Percentiles rank a stretch among this genome's conserved stretches.
phyloP scores from a whole-genome alignment of 306 rosid genomes.

The Cucumis melo region DNA sequence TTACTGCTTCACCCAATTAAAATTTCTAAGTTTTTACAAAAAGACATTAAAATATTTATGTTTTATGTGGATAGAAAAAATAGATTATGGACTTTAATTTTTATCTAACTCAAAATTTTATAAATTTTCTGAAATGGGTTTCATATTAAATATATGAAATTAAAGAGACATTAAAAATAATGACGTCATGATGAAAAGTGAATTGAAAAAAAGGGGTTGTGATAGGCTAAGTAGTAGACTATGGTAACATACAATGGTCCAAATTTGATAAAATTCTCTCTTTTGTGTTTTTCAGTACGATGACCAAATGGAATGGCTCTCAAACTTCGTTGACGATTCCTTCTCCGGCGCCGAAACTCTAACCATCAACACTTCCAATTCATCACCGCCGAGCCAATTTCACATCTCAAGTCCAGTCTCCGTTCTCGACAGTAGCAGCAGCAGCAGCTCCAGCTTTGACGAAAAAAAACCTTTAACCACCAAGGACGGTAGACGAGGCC shows the following conservation, averaged over 20 bases:
- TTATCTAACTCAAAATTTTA: no score
- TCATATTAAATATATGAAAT: no score
- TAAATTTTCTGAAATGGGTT: no score
- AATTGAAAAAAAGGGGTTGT: background rate
- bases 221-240: slow-evolving; percentile 13
- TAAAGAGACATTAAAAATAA: no score
- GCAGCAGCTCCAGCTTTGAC: slow-evolving; percentile 75
- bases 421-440: slow-evolving; percentile 86
- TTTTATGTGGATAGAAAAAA: no score
- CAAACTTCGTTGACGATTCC: slow-evolving; percentile 81
- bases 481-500: slow-evolving; percentile 38
- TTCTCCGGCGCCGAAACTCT: slow-evolving; percentile 54
- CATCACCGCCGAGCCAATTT: slow-evolving; percentile 25
- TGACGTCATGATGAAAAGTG: slow-evolving; percentile 8
- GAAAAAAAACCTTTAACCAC: slow-evolving; percentile 32
- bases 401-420: slow-evolving; percentile 76
- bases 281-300: slow-evolving; percentile 39
- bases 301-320: slow-evolving; percentile 93
- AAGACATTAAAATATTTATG: no score
- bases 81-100: no score
- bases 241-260: background rate
- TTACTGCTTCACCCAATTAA: no score
- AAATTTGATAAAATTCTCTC: background rate
- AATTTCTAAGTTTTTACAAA: no score
- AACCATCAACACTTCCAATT: slow-evolving; percentile 37